Evolutionary conservation across 768 basidiomycete species (phyloP), one percentile per base, ranked within the genome.

Genomic region (Boletus subparvulus): DNA sequence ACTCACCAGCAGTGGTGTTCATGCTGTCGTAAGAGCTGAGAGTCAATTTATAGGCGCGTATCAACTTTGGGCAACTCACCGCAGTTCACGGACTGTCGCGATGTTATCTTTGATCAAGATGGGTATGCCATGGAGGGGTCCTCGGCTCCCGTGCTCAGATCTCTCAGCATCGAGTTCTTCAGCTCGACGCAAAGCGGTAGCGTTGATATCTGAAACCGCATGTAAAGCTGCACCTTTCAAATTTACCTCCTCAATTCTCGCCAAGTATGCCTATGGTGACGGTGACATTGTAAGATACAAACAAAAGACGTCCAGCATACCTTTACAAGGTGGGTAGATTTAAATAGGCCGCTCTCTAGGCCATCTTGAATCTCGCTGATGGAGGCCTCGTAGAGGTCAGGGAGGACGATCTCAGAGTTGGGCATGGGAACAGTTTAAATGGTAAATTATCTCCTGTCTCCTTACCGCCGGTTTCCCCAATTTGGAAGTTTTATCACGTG

Each of bases 201-300:
- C 76, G 46, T 83, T 88, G 1, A 73, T 71, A 54, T 88, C 87
- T 14, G 86, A 70, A 6, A 88, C 77, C 1, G 85, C 85, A 11
- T 78, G 81, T 10, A 88, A 69, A 43, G 69, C 69, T 12, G 84
- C 80, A 2, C 85, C 85, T 54, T 82, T 73, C 17, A 80, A 61
- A 61, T 88, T 87, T n/a, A 88, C 86, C 63, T 88, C 82, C 5
- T 86, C 82, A 26, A 87, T 87, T 3, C 87, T 77, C 12, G 81
- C 80, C 60, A 87, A 75, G 65, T 88, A 88, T 3, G 84, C 83
- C 86, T 87, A 32, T 6, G 26, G 26, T 28, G 32, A 48, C 17
- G 17, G 52, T 54, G 49, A 56, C 9, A 36, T 48, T 21, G 28
- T 28, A 33, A 33, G 21, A 26, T 0, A 9, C 17, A 12, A 30